phyloP scores from a whole-genome alignment of 352 stramenopile genomes.

The Globisporangium cederbergense region DNA sequence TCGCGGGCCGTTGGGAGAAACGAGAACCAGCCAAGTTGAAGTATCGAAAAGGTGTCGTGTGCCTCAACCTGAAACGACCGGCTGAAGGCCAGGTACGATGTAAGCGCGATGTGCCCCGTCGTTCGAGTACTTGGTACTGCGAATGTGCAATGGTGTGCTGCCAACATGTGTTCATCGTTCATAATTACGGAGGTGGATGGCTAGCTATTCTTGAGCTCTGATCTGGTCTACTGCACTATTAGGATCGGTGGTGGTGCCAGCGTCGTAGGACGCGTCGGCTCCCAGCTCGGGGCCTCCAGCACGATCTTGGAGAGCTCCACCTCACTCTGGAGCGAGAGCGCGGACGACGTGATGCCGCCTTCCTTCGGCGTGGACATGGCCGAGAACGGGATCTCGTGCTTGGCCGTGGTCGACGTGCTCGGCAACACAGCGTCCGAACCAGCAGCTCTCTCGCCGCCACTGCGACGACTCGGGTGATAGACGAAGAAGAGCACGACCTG shows the following conservation, averaged over 20 bases:
- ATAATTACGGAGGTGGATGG: neutral
- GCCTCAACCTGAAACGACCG: neutral
- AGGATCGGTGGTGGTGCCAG: neutral
- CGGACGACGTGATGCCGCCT: neutral
- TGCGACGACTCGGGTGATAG: constrained; percentile 35
- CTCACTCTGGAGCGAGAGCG: constrained; percentile 9
- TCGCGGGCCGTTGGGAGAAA: neutral
- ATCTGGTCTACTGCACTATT: neutral
- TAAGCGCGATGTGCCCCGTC: too few species aligned
- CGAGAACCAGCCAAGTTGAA: constrained; percentile 5
- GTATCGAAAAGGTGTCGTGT: neutral
- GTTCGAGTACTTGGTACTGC: neutral
- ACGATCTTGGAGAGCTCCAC: constrained; percentile 33
- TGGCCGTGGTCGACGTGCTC: neutral
- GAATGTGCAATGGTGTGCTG: neutral
- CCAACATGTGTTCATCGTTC: neutral
- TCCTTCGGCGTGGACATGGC: constrained; percentile 10
- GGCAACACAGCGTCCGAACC: constrained; percentile 16
- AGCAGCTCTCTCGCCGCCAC: neutral
- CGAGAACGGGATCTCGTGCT: constrained; percentile 15
- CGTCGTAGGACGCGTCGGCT: neutral
- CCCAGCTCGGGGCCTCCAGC: constrained; percentile 21
- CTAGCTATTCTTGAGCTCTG: neutral
- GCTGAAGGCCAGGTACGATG: too few species aligned
- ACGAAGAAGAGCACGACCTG: constrained; percentile 61